These are phyloP conservation scores for Xylaria acuta DNA, from an alignment of 495 filamentous ascomycete species.

Conservation along the genomic window DNA sequence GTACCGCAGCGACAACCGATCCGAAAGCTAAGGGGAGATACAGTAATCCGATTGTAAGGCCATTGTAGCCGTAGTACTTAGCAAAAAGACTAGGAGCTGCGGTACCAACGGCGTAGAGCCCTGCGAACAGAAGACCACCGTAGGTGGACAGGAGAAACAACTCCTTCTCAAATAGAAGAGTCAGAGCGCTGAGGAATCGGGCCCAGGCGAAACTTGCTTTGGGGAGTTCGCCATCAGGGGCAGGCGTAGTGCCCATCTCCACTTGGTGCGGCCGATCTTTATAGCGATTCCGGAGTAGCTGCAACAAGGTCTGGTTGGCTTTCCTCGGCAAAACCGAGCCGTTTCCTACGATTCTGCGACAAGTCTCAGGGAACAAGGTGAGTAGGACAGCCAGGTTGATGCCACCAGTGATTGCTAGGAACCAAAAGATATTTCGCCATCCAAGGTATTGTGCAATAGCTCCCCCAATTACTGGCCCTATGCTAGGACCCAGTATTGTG, in stretches of 20 bases:
- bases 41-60: conserved; percentile 63
- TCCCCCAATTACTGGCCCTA: conserved; percentile 69
- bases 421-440: conserved; percentile 75
- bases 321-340: conserved; percentile 57
- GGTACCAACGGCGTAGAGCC: conserved; percentile 61
- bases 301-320: conserved; percentile 46
- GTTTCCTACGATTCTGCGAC: conserved; percentile 68
- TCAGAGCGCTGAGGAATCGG: conserved; percentile 66
- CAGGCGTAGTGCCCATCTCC: conserved; percentile 21
- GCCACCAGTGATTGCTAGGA: conserved; percentile 60
- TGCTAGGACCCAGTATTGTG: conserved; percentile 52
- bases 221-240: conserved; percentile 28
- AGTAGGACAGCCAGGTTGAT: conserved; percentile 51
- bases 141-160: conserved; percentile 61
- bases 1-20: conserved; percentile 60
- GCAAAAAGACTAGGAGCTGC: conserved; percentile 51
- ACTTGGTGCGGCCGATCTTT: conserved; percentile 36
- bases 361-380: conserved; percentile 64
- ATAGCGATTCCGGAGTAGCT: conserved; percentile 43
- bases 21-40: conserved; percentile 63
- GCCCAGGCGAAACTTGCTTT: conserved; percentile 47
- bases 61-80: conserved; percentile 61
- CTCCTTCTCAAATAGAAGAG: conserved; percentile 67
- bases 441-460: conserved; percentile 64
- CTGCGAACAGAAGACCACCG: conserved; percentile 62